Evolutionary conservation across 2,329 filamentous ascomycete species (phyloP), one percentile per base, ranked within the genome.

Genomic region (Purpureocillium lavendulum): DNA sequence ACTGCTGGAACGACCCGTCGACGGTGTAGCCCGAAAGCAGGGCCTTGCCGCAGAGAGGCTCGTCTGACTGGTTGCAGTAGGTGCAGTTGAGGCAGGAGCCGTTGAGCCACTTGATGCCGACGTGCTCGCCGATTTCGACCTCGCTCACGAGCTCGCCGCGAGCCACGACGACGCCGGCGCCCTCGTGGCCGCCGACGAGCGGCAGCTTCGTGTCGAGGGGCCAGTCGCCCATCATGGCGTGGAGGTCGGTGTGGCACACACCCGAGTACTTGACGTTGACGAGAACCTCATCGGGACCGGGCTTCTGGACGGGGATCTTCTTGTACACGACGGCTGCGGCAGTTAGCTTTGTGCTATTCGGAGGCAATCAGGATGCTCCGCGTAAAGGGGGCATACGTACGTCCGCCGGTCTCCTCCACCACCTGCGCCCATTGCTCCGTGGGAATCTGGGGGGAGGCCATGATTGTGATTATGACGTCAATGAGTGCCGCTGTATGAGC

Each of bases 41-140:
- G 18, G 85, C 78, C 43, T 84, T 69, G 13, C 74, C 62, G 68
- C 90, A 97, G 6, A 95, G 80, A 3, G 87, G 82, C 67, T 96
- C 89, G 51, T 94, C 84, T 35, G 77, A 63, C 51, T 80, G 73
- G 57, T 83, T 80, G 70, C 89, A 96, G 74, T 86, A 94, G 51
- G 79, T 73, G 69, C 89, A 97, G 48, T 72, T 63, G 45, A 94
- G 70, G 65, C 90, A 96, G 35, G 84, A 82, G 47, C 87, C 85
- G 64, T 95, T 92, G 56, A 96, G 72, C 88, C 88, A 96, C 71
- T 87, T 95, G 64, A 97, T 77, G 58, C 90, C 90, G 45, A 80
- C 90, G 54, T 87, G 70, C 56, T 94, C 87, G 51, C 89, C 89
- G 53, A 95, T 71, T 59, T 87, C 68, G 45, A 94, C 67, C 52